Percentiles rank a stretch among this genome's conserved stretches.
phyloP scores from a whole-genome alignment of 1,139 yeast species.

The Torulaspora pretoriensis region DNA sequence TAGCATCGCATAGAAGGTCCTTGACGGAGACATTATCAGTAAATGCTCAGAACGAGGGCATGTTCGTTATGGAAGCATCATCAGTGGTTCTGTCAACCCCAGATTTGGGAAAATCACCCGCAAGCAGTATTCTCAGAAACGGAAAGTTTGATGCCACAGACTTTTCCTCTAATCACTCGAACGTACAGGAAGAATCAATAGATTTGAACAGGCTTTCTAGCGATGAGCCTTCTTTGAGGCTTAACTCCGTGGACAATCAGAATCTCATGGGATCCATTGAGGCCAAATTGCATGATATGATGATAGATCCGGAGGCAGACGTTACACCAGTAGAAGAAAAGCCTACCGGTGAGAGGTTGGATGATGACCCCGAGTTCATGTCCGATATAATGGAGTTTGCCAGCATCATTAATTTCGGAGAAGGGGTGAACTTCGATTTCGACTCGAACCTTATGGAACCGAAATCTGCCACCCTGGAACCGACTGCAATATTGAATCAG shows the following conservation, averaged over 20 bases:
- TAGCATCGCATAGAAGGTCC: slow-evolving; percentile 31
- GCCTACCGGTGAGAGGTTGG: slow-evolving; percentile 4
- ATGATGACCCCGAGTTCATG: slow-evolving; percentile 36
- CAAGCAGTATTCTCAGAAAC: slow-evolving; percentile 51
- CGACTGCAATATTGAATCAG: slow-evolving; percentile 1
- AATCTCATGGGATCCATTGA: slow-evolving; percentile 28
- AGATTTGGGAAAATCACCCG: slow-evolving; percentile 40
- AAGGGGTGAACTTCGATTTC: slow-evolving; percentile 37
- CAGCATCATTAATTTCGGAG: slow-evolving; percentile 61
- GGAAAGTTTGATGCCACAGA: slow-evolving; percentile 31
- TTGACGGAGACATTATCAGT: slow-evolving; percentile 37
- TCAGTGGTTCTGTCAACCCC: slow-evolving; percentile 34
- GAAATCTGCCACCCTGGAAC: slow-evolving; percentile 17
- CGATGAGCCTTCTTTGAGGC: slow-evolving; percentile 1
- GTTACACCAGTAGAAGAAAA: background rate
- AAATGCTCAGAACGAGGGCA: slow-evolving; percentile 41
- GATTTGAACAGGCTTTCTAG: background rate
- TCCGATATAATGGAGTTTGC: slow-evolving; percentile 53
- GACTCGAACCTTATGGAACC: slow-evolving; percentile 22
- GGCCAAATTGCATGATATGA: slow-evolving; percentile 26
- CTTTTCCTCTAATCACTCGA: slow-evolving; percentile 9
- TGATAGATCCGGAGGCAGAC: slow-evolving; percentile 21
- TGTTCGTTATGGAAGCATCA: slow-evolving; percentile 39
- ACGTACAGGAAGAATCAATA: slow-evolving; percentile 3
- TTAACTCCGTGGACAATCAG: slow-evolving; percentile 2